Evolutionary conservation across 129 eudicot genomes (phyloP).

Genomic region (Oenanthe sinensis): DNA sequence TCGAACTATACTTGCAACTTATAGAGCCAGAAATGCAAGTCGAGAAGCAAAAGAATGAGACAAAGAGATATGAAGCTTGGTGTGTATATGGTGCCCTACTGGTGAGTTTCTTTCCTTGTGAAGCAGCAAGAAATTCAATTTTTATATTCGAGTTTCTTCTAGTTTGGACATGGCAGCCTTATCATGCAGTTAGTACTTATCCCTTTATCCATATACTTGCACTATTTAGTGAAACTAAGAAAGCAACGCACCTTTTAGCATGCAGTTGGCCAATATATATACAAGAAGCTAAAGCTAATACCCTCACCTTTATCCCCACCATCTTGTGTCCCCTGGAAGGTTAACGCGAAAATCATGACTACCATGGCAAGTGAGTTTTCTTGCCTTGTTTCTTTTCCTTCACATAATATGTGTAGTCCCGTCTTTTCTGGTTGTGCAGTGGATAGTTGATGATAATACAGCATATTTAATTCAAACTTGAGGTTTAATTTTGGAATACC

Average conservation of each 20-base stretch:
- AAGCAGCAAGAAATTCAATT: not conserved
- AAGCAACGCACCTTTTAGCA: slow-evolving; percentile 32
- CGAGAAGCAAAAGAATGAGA: slow-evolving; percentile 75
- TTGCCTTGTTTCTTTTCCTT: not conserved
- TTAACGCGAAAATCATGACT: slow-evolving; percentile 33
- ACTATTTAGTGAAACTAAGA: slow-evolving; percentile 10
- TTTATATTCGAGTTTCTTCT: not conserved
- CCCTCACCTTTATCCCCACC: slow-evolving; percentile 52
- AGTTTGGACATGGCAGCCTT: not conserved
- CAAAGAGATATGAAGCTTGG: slow-evolving; percentile 88
- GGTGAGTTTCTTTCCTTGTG: slow-evolving; percentile 34
- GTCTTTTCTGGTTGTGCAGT: not conserved
- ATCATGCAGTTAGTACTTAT: not conserved
- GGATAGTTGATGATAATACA: not conserved
- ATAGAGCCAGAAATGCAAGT: slow-evolving; percentile 77
- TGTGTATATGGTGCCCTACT: slow-evolving; percentile 85
- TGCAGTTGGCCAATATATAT: slow-evolving; percentile 77
- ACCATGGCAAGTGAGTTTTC: slow-evolving; percentile 48
- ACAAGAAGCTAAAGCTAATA: slow-evolving; percentile 53
- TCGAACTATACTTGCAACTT: slow-evolving; percentile 78
- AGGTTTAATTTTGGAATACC: not conserved
- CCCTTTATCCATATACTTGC: slow-evolving; percentile 1
- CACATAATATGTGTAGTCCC: not conserved
- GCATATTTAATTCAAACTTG: not conserved
- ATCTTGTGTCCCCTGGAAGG: slow-evolving; percentile 39